Evolutionary conservation across 192 early-diverging fungal genomes (phyloP).

Genomic region (Gonapodya sp.): DNA sequence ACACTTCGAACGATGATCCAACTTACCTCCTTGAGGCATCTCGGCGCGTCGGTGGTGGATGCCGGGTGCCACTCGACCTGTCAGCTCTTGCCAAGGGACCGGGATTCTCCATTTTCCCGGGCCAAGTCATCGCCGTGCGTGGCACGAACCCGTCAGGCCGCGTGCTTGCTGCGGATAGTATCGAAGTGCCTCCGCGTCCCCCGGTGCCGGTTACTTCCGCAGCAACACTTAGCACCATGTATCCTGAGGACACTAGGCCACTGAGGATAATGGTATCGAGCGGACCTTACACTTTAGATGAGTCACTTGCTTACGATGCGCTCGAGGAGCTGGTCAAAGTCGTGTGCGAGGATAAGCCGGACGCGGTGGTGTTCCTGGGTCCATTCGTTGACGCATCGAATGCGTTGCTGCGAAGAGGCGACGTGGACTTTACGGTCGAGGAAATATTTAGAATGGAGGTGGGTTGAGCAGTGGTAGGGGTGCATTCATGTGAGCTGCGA

Average conservation of each 20-base stretch:
- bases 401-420: slow-evolving; percentile 42
- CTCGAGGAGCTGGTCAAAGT: slow-evolving; percentile 64
- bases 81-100: slow-evolving; percentile 25
- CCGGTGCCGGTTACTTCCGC: slow-evolving; percentile 37
- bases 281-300: slow-evolving; percentile 79
- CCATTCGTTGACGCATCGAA: slow-evolving; percentile 60
- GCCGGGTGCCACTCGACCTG: slow-evolving; percentile 57
- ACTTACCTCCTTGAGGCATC: slow-evolving; percentile 78
- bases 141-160: slow-evolving; percentile 43
- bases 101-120: slow-evolving; percentile 73
- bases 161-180: slow-evolving; percentile 20
- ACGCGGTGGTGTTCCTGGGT: slow-evolving; percentile 72
- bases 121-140: slow-evolving; percentile 70
- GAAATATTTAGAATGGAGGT: slow-evolving; percentile 1
- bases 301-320: slow-evolving; percentile 71
- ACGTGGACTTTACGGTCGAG: slow-evolving; percentile 27
- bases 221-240: slow-evolving; percentile 29
- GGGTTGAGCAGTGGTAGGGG: no score
- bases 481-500: no score
- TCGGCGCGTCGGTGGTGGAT: slow-evolving; percentile 58
- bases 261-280: slow-evolving; percentile 61
- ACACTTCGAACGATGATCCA: slow-evolving; percentile 52
- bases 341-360: slow-evolving; percentile 51
- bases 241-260: slow-evolving; percentile 24
- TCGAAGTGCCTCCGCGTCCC: slow-evolving; percentile 30